Evolutionary conservation across 441 rosid genomes (phyloP), one percentile per base, ranked within the genome.

Genomic region (Lepidium campestre): DNA sequence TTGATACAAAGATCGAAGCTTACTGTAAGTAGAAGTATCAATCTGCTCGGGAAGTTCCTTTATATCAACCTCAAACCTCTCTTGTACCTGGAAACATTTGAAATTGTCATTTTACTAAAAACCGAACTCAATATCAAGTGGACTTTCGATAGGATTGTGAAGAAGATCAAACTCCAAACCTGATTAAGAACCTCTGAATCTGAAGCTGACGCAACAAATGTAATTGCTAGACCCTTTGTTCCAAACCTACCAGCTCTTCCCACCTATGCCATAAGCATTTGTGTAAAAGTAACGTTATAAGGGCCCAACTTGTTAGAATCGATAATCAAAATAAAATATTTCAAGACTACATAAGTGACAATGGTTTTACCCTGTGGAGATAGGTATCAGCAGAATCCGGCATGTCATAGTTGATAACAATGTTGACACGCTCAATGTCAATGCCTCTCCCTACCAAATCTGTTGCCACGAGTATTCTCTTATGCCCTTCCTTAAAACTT

Each of bases 211-310:
- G 98, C 88, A 27, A 91, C 97, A 73, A 91, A 91, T 15, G 99
- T 94, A 36, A 94, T 94, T 15, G 98, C 98, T 47, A 94, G 97
- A 55, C 99, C 98, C 75, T 94, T 94, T 2, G 99, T 94, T 41
- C 99, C 99, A 80, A 94, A 94, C 77, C 99, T 84, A 62, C 99
- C 98, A 67, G 98, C 99, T 78, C 99, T 81, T 15, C 99, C 99
- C 32, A 94, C 99, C 99, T 94, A 41, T 2, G 53, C 17, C 52
- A 69, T 31, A 7, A 41, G 22, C 9, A 29, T 29, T 5, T 29
- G 34, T 7, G 34, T 27, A 27, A 27, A 27, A 6, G 34, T 2
- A 29, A 29, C 7, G 34, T 29, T 29, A 27, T 29, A 29, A 29
- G 34, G 34, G 34, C 34, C 9, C 34, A 29, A 29, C 34, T 29